These are phyloP conservation scores for Piper betle DNA, from an alignment of 164 flowering plant species.

Conservation along the genomic window DNA sequence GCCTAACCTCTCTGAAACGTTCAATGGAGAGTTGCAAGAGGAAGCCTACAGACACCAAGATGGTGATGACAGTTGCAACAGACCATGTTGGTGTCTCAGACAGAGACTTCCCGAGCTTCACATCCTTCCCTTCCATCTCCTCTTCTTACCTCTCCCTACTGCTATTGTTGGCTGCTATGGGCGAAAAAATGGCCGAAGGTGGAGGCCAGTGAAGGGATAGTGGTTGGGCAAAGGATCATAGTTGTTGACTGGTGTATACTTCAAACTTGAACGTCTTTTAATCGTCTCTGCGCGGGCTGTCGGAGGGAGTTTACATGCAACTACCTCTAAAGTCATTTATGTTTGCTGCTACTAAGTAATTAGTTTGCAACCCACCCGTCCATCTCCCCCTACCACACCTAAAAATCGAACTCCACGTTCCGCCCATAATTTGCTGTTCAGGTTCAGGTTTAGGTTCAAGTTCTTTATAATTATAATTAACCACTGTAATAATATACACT, in stretches of 20 bases:
- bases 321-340: too few relatives aligned
- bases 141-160: neutral
- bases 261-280: neutral
- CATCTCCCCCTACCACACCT: neutral
- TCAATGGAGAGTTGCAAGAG: constrained; percentile 35
- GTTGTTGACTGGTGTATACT: neutral
- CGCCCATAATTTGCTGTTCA: neutral
- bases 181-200: neutral
- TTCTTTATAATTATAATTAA: neutral
- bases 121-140: constrained; percentile 1
- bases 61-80: constrained; percentile 57
- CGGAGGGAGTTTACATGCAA: neutral
- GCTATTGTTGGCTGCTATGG: neutral
- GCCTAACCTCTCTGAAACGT: constrained; percentile 34
- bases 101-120: constrained; percentile 35
- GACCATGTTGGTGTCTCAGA: constrained; percentile 77
- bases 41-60: constrained; percentile 52
- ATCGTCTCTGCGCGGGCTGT: constrained; percentile 1
- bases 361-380: neutral
- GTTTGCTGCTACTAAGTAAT: too few relatives aligned
- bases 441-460: neutral
- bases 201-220: neutral
- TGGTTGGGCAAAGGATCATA: too few relatives aligned
- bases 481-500: too few relatives aligned
- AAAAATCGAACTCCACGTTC: neutral